These are phyloP conservation scores for Suillus fuscotomentosus DNA, from an alignment of 768 basidiomycete genomes.

Conservation along the genomic window DNA sequence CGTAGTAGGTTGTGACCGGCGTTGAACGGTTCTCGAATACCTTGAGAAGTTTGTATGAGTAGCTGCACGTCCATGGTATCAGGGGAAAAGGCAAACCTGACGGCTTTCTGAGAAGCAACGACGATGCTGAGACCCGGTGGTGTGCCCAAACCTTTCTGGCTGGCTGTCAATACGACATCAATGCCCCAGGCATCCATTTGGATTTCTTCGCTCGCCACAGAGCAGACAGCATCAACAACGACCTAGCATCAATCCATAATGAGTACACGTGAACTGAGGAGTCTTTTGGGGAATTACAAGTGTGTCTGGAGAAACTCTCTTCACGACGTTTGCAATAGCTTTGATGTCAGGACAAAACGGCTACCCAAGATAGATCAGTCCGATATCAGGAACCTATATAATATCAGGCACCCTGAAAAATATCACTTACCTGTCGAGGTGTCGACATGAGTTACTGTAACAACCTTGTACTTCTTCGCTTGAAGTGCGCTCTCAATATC, in stretches of 20 bases:
- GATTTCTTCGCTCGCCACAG: constrained; percentile 95
- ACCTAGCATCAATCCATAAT: constrained; percentile 41
- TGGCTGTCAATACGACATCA: constrained; percentile 84
- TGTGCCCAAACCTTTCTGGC: constrained; percentile 89
- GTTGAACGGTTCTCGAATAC: constrained; percentile 60
- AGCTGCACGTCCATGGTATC: neutral
- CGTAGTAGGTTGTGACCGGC: constrained; percentile 79
- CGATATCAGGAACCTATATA: neutral
- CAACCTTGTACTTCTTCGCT: constrained; percentile 79
- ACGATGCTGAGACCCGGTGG: constrained; percentile 93
- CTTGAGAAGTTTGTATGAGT: constrained; percentile 26
- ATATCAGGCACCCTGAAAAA: neutral
- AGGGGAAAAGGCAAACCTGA: constrained; percentile 45
- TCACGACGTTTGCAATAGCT: constrained; percentile 70
- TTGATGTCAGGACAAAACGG: constrained; percentile 85
- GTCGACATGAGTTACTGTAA: constrained; percentile 96
- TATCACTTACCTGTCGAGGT: constrained; percentile 71
- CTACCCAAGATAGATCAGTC: constrained; percentile 31
- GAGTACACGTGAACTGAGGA: neutral
- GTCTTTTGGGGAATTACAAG: constrained; percentile 44
- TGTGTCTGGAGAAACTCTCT: constrained; percentile 78
- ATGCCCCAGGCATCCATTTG: constrained; percentile 91
- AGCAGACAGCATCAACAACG: constrained; percentile 91
- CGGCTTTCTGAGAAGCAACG: constrained; percentile 74
- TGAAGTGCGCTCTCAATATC: constrained; percentile 69